phyloP scores from a whole-genome alignment of 768 basidiomycete species.

The Phlebiopsis flavidoalba region DNA sequence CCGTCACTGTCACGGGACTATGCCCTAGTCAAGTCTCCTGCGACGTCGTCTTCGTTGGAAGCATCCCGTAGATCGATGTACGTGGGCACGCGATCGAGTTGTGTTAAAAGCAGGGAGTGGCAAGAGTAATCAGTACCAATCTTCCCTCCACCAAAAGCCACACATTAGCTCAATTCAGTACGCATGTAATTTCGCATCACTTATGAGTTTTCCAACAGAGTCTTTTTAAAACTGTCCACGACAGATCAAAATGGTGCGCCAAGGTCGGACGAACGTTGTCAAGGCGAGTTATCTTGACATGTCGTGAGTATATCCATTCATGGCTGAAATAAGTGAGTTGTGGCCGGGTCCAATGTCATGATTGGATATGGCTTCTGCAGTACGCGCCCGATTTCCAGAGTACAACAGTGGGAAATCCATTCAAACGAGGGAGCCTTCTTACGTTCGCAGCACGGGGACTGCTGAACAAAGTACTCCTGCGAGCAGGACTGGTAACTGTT shows the following conservation, averaged over 20 bases:
- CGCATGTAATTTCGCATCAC: no score
- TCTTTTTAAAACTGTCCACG: not conserved
- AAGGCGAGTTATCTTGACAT: conserved; percentile 96
- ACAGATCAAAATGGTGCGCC: conserved; percentile 84
- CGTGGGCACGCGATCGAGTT: no score
- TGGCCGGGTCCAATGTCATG: not conserved
- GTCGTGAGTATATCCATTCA: conserved; percentile 39
- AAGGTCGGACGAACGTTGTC: conserved; percentile 93
- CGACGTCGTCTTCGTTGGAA: conserved; percentile 97
- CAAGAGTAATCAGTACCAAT: no score
- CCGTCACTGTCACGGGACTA: conserved; percentile 86
- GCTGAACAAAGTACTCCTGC: conserved; percentile 84
- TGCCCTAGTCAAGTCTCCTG: conserved; percentile 76
- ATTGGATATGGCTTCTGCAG: conserved; percentile 36
- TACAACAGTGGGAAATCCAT: conserved; percentile 71
- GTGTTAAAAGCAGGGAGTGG: no score
- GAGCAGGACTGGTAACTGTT: conserved; percentile 69
- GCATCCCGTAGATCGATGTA: no score
- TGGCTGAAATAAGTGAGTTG: not conserved
- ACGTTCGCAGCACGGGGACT: conserved; percentile 69
- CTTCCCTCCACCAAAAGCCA: no score
- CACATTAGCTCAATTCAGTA: no score
- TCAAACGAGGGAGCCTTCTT: conserved; percentile 68
- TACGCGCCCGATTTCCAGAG: conserved; percentile 94
- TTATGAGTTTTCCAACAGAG: not conserved